These are phyloP conservation scores for Clarireedia hainanense DNA, from an alignment of 2,329 filamentous ascomycete genomes.

Conservation along the genomic window DNA sequence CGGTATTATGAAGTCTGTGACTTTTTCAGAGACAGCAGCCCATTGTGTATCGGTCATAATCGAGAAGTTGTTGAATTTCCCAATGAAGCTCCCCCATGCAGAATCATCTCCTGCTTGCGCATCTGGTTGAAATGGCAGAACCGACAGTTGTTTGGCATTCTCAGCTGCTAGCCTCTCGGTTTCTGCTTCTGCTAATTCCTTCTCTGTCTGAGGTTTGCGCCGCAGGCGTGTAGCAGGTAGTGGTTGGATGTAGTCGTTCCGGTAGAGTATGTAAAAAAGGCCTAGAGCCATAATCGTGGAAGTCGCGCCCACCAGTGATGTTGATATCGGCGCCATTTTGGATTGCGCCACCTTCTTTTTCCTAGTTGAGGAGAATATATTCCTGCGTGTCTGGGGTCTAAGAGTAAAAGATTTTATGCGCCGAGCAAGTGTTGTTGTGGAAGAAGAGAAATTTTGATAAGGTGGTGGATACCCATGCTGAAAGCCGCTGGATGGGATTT, in stretches of 20 bases:
- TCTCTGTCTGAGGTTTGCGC: slow-evolving; percentile 18
- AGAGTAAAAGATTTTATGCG: background rate
- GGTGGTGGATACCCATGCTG: background rate
- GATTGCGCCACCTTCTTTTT: slow-evolving; percentile 11
- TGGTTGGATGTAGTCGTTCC: slow-evolving; percentile 27
- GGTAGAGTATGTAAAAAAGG: slow-evolving; percentile 27
- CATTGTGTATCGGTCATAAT: slow-evolving; percentile 48
- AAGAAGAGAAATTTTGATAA: background rate
- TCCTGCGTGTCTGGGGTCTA: slow-evolving; percentile 5
- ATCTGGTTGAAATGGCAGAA: slow-evolving; percentile 21
- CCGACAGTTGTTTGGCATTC: slow-evolving; percentile 21
- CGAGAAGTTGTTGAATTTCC: slow-evolving; percentile 37
- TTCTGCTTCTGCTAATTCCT: slow-evolving; percentile 12
- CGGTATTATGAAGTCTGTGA: slow-evolving; percentile 64
- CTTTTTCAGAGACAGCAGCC: slow-evolving; percentile 43
- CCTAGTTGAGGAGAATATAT: slow-evolving; percentile 15
- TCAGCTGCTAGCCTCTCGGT: slow-evolving; percentile 18
- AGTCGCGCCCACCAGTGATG: slow-evolving; percentile 18
- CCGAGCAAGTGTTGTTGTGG: background rate
- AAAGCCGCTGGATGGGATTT: background rate
- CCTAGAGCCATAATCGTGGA: slow-evolving; percentile 20
- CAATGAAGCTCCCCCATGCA: slow-evolving; percentile 26
- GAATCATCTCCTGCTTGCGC: slow-evolving; percentile 17
- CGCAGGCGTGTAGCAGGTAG: slow-evolving; percentile 25
- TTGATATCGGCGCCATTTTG: slow-evolving; percentile 17